A percentile compares a stretch with the other conserved stretches of the same genome.
phyloP scores from a whole-genome alignment of 352 stramenopile genomes.

The Blastocystis sp. region DNA sequence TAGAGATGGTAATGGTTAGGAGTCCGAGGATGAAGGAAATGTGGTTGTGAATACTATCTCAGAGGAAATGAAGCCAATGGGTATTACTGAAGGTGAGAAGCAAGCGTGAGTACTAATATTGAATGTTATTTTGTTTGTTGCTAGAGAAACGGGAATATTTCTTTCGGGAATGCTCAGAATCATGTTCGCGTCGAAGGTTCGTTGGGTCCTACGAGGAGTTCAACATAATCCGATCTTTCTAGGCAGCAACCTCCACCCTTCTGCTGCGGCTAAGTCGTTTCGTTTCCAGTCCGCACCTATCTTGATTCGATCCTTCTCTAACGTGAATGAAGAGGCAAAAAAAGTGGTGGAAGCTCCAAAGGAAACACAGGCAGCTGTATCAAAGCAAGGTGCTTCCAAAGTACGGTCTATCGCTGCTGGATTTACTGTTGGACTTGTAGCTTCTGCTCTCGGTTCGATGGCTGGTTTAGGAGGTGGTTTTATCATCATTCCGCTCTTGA shows the following conservation, averaged over 20 bases:
- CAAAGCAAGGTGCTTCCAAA: neutral
- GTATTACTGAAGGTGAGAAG: neutral
- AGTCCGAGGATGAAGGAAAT: constrained; percentile 34
- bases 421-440: constrained; percentile 54
- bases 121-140: constrained; percentile 28
- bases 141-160: neutral
- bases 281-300: neutral
- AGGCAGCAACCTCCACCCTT: neutral
- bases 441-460: constrained; percentile 62
- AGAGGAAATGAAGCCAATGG: constrained; percentile 44
- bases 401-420: neutral
- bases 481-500: constrained; percentile 65
- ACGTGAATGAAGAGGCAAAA: neutral
- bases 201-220: neutral
- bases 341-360: neutral
- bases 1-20: neutral
- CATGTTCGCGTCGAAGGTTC: neutral
- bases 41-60: constrained; percentile 28
- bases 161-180: neutral
- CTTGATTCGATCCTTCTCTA: constrained; percentile 14
- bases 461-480: constrained; percentile 66
- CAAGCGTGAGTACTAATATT: constrained; percentile 33
- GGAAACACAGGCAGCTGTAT: neutral
- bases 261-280: neutral
- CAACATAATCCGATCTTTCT: neutral